phyloP scores from a whole-genome alignment of 805 yeast species.

The Starmerella tilneyi region DNA sequence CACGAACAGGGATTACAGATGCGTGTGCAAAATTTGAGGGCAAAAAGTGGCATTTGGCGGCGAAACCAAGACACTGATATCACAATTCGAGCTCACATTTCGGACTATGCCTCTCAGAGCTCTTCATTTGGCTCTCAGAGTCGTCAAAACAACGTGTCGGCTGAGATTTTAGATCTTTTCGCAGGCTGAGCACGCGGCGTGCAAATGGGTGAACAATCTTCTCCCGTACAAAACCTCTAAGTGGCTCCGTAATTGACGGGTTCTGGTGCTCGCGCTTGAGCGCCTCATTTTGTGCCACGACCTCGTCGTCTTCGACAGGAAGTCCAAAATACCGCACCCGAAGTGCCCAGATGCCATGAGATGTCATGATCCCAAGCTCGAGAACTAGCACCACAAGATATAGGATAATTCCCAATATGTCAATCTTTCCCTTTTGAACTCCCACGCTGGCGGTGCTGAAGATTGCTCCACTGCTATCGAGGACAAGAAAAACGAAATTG shows the following conservation, averaged over 20 bases:
- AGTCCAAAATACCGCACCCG: slow-evolving; percentile 24
- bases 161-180: background rate
- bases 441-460: slow-evolving; percentile 59
- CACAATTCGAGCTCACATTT: too few species aligned
- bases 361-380: slow-evolving; percentile 65
- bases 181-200: background rate
- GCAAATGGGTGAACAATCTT: slow-evolving; percentile 12
- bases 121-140: background rate
- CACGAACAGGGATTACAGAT: too few species aligned
- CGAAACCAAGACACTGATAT: too few species aligned
- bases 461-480: slow-evolving; percentile 77
- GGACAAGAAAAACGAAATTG: slow-evolving; percentile 61
- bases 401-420: slow-evolving; percentile 67
- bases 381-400: slow-evolving; percentile 62
- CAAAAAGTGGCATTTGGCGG: too few species aligned
- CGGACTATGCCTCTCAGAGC: too few species aligned
- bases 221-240: slow-evolving; percentile 6
- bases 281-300: slow-evolving; percentile 5
- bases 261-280: slow-evolving; percentile 10
- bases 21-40: too few species aligned
- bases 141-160: too few species aligned
- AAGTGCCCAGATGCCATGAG: slow-evolving; percentile 62
- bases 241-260: slow-evolving; percentile 10
- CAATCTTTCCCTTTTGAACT: slow-evolving; percentile 46
- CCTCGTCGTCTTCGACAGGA: slow-evolving; percentile 7